Evolutionary conservation across 345 rosid species (phyloP).

Genomic region (Salix suchowensis): DNA sequence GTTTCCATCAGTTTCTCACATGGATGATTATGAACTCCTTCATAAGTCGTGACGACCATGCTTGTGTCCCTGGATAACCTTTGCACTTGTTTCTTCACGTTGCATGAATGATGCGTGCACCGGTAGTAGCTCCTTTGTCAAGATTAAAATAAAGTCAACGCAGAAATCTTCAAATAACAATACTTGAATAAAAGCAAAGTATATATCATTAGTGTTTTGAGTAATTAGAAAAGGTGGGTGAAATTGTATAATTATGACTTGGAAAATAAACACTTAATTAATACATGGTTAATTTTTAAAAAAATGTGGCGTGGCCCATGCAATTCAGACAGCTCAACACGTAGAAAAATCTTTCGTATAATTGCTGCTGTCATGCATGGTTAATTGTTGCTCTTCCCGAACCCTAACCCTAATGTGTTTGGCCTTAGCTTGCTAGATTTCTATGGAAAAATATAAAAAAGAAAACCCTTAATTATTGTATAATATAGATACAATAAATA

Average conservation of each 20-base stretch:
- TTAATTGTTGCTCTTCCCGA: background rate
- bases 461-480: no score
- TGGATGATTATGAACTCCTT: constrained; percentile 82
- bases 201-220: no score
- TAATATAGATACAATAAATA: no score
- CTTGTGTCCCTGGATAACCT: constrained; percentile 70
- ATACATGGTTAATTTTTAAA: no score
- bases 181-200: no score
- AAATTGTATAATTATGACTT: no score
- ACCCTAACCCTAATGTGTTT: background rate
- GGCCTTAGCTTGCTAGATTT: background rate
- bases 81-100: constrained; percentile 90
- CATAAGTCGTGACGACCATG: constrained; percentile 80
- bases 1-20: constrained; percentile 91
- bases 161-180: no score
- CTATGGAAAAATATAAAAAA: background rate
- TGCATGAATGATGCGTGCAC: constrained; percentile 93
- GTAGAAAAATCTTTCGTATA: background rate
- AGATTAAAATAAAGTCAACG: background rate
- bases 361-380: background rate
- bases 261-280: no score
- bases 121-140: constrained; percentile 73
- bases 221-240: no score
- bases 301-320: no score
- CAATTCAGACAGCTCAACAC: no score